Conservation (phyloP, 495 filamentous ascomycete species). For the Penicillium salamii region DNA sequence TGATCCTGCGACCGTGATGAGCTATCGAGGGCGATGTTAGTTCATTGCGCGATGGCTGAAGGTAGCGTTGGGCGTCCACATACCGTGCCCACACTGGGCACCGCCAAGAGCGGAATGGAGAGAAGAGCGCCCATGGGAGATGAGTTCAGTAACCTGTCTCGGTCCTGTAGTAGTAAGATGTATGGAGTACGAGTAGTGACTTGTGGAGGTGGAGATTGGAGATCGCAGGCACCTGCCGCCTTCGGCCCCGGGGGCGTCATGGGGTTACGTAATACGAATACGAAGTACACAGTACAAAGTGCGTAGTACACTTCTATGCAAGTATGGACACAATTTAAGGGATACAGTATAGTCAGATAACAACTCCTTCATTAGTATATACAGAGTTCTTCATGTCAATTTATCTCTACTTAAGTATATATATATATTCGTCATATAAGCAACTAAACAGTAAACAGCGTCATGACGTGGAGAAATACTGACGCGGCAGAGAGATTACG, state of each 20-base stretch:
- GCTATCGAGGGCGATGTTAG: slow-evolving; percentile 39
- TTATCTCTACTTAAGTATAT: too few species aligned
- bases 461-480: too few species aligned
- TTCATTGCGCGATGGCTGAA: slow-evolving; percentile 21
- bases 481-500: slow-evolving; percentile 14
- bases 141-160: neutral
- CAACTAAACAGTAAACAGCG: too few species aligned
- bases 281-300: too few species aligned
- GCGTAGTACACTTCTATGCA: too few species aligned
- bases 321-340: too few species aligned
- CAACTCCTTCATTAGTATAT: too few species aligned
- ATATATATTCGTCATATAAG: too few species aligned
- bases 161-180: neutral
- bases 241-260: neutral
- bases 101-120: slow-evolving; percentile 81
- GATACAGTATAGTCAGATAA: too few species aligned
- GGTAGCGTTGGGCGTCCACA: slow-evolving; percentile 24
- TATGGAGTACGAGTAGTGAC: neutral
- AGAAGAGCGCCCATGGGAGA: slow-evolving; percentile 76
- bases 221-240: slow-evolving; percentile 3
- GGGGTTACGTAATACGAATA: slow-evolving; percentile 6
- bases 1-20: slow-evolving; percentile 72
- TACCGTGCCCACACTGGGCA: slow-evolving; percentile 87
- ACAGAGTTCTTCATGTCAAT: too few species aligned
- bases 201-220: neutral